Evolutionary conservation across 2,329 filamentous ascomycete genomes (phyloP).

Genomic region (Phialophora tarda): DNA sequence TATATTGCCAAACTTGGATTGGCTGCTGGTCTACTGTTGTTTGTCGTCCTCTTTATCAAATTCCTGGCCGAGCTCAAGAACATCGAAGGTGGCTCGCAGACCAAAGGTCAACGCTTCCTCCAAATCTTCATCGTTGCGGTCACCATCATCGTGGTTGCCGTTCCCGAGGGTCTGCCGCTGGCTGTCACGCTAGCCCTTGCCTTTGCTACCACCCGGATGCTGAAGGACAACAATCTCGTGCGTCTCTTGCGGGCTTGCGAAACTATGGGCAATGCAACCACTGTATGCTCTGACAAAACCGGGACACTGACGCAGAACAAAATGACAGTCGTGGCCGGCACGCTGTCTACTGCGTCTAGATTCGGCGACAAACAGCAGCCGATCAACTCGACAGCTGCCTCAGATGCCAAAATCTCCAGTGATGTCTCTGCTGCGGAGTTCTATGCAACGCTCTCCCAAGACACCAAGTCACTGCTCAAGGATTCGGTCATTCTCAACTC

Average conservation of each 20-base stretch:
- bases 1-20: conserved; percentile 79
- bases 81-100: conserved; percentile 53
- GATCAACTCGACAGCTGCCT: conserved; percentile 39
- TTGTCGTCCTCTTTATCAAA: conserved; percentile 78
- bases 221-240: conserved; percentile 67
- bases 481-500: conserved; percentile 72
- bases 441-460: conserved; percentile 56
- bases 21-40: conserved; percentile 74
- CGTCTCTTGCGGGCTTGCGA: conserved; percentile 65
- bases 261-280: conserved; percentile 69
- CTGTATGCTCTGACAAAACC: conserved; percentile 70
- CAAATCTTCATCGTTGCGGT: conserved; percentile 65
- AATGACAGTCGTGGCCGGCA: conserved; percentile 66
- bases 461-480: conserved; percentile 62
- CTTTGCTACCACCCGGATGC: conserved; percentile 67
- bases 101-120: conserved; percentile 64
- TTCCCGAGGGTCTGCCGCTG: conserved; percentile 65
- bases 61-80: conserved; percentile 68
- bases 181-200: conserved; percentile 67
- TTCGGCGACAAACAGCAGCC: conserved; percentile 52
- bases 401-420: conserved; percentile 44
- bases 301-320: conserved; percentile 69
- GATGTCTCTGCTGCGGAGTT: conserved; percentile 62
- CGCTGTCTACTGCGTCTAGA: conserved; percentile 54
- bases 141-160: conserved; percentile 65